phyloP scores from a whole-genome alignment of 208 protist species.

The Trypanosoma lewisi region DNA sequence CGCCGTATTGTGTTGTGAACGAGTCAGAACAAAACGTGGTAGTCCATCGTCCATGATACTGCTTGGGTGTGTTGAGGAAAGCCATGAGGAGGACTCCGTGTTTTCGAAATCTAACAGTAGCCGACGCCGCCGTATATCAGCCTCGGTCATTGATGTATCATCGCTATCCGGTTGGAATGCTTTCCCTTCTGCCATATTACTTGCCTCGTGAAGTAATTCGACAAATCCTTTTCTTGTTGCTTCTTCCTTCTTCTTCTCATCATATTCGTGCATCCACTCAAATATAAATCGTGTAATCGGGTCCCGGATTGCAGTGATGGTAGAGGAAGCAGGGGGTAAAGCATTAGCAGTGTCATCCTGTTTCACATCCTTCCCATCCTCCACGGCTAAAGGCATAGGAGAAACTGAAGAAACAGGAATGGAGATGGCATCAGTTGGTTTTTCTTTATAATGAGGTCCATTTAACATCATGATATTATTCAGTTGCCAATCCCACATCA shows the following conservation, averaged over 20 bases:
- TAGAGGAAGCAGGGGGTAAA: slow-evolving; percentile 1
- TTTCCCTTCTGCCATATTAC: slow-evolving; percentile 1
- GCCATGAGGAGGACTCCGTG: slow-evolving; percentile 28
- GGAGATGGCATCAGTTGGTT: neutral
- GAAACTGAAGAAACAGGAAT: neutral
- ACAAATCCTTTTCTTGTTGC: slow-evolving; percentile 11
- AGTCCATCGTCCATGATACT: slow-evolving; percentile 34
- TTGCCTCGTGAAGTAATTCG: slow-evolving; percentile 18
- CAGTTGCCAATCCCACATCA: slow-evolving; percentile 26
- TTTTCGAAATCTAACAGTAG: slow-evolving; percentile 23
- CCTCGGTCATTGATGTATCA: neutral
- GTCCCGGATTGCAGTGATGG: slow-evolving; percentile 38
- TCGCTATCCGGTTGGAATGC: neutral
- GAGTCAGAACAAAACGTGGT: slow-evolving; percentile 32
- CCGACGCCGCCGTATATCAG: slow-evolving; percentile 13
- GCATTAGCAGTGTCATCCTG: neutral
- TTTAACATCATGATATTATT: slow-evolving; percentile 6
- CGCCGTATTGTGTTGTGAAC: neutral
- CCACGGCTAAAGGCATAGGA: neutral
- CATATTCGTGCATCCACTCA: slow-evolving; percentile 69
- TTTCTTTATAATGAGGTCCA: slow-evolving; percentile 9
- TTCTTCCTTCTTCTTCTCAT: slow-evolving; percentile 18
- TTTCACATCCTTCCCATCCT: neutral
- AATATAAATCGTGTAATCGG: slow-evolving; percentile 72
- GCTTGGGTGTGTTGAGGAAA: slow-evolving; percentile 49